Conservation (phyloP, 495 filamentous ascomycete species). For the Neurospora discreta region DNA sequence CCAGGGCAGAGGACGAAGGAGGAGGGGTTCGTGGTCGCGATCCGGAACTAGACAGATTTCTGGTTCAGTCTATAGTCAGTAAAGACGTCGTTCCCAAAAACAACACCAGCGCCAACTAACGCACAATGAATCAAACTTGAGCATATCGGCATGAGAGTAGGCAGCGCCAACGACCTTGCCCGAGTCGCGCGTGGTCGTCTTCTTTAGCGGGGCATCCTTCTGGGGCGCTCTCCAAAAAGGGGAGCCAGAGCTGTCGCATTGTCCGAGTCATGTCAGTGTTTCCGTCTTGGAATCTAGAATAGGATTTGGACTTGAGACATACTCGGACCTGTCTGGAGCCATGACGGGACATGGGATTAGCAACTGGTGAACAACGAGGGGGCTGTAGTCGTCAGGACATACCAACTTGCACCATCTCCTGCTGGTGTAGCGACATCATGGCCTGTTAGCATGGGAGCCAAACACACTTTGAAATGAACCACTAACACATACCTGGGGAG, state of each 20-base stretch:
- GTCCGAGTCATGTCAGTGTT: background rate
- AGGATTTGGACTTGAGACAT: constrained; percentile 19
- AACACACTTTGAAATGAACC: background rate
- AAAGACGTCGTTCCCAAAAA: background rate
- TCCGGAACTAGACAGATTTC: constrained; percentile 32
- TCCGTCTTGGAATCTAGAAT: background rate
- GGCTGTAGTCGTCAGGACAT: constrained; percentile 26
- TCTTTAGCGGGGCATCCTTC: constrained; percentile 40
- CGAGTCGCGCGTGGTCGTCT: constrained; percentile 47
- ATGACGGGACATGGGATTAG: constrained; percentile 19
- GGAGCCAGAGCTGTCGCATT: constrained; percentile 52
- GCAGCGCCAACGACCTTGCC: constrained; percentile 85
- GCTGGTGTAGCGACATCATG: constrained; percentile 17
- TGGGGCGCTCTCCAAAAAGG: constrained; percentile 77
- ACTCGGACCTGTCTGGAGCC: constrained; percentile 49
- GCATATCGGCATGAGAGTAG: constrained; percentile 91
- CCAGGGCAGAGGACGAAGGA: constrained; percentile 24
- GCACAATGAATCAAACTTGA: constrained; percentile 72
- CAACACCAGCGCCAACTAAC: constrained; percentile 7
- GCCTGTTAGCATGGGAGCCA: constrained; percentile 10
- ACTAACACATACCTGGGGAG: constrained; percentile 53
- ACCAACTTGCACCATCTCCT: constrained; percentile 99
- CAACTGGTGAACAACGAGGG: background rate
- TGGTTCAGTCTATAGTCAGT: constrained; percentile 14
- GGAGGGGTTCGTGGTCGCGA: constrained; percentile 41